These are phyloP conservation scores for Lupinus albus DNA, from an alignment of 306 rosid genomes.

Conservation along the genomic window DNA sequence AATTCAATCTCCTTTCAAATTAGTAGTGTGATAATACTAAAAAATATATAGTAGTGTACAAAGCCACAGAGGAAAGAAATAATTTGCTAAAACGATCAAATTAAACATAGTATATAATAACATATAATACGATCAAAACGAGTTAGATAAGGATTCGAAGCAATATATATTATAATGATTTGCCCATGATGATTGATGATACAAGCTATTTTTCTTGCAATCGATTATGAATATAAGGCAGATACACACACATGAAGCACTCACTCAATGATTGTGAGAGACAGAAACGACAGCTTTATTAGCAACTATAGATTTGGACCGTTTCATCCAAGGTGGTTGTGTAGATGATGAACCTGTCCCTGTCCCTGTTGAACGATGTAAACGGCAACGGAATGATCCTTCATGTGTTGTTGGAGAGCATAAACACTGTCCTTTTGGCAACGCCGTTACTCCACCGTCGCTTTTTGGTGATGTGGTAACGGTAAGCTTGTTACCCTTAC, in stretches of 20 bases:
- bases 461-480: conserved; percentile 56
- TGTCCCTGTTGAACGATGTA: conserved; percentile 53
- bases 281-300: conserved; percentile 36
- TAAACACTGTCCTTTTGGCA: conserved; percentile 75
- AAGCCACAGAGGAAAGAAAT: background rate
- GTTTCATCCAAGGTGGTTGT: conserved; percentile 61
- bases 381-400: conserved; percentile 89
- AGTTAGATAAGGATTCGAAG: background rate
- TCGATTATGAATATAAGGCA: background rate
- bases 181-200: background rate
- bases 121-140: background rate
- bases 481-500: conserved; percentile 33
- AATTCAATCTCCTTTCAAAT: background rate
- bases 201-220: background rate
- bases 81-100: background rate
- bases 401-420: conserved; percentile 93
- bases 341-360: conserved; percentile 58
- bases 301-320: conserved; percentile 61
- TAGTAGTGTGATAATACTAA: background rate
- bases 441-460: conserved; percentile 34
- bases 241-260: background rate
- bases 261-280: conserved; percentile 6
- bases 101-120: background rate
- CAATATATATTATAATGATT: background rate
- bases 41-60: background rate